Evolutionary conservation across 768 basidiomycete species (phyloP).

Genomic region (Candolleomyces aberdarensis): DNA sequence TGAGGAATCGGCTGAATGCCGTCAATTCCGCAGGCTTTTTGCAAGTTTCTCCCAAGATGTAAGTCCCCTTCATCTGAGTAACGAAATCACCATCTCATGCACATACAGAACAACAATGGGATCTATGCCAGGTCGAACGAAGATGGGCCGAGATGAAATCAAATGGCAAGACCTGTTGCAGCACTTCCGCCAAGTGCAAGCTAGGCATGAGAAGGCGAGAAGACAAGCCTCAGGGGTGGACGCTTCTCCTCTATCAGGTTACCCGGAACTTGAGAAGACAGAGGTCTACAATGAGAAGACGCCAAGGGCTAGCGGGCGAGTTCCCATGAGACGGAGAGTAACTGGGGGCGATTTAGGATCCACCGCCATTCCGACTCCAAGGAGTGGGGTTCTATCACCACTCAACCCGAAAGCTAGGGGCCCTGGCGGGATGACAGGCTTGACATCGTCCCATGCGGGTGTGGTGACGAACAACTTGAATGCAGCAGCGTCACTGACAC

Average conservation of each 20-base stretch:
- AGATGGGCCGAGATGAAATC: conserved; percentile 82
- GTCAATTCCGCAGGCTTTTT: conserved; percentile 94
- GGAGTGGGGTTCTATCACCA: conserved; percentile 58
- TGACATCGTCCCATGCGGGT: conserved; percentile 16
- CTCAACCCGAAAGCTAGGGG: conserved; percentile 67
- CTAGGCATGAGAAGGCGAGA: conserved; percentile 88
- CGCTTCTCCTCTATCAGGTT: conserved; percentile 46
- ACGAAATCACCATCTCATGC: background rate
- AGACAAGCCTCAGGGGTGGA: conserved; percentile 74
- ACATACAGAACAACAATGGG: conserved; percentile 22
- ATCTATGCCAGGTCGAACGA: conserved; percentile 62
- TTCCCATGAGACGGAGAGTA: conserved; percentile 57
- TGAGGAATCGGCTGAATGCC: conserved; percentile 90
- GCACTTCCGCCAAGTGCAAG: conserved; percentile 90
- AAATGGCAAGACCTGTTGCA: conserved; percentile 94
- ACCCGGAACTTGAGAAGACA: conserved; percentile 42
- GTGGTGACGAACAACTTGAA: conserved; percentile 17
- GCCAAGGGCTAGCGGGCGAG: conserved; percentile 30
- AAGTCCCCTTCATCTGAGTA: conserved; percentile 19
- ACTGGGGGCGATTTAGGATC: conserved; percentile 43
- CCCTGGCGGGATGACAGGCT: conserved; percentile 39
- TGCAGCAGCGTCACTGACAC: conserved; percentile 29
- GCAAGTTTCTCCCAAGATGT: conserved; percentile 87
- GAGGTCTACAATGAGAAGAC: conserved; percentile 24
- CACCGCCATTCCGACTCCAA: conserved; percentile 25